Conservation (phyloP, 2,329 filamentous ascomycete genomes). For the Alternaria conjuncta region DNA sequence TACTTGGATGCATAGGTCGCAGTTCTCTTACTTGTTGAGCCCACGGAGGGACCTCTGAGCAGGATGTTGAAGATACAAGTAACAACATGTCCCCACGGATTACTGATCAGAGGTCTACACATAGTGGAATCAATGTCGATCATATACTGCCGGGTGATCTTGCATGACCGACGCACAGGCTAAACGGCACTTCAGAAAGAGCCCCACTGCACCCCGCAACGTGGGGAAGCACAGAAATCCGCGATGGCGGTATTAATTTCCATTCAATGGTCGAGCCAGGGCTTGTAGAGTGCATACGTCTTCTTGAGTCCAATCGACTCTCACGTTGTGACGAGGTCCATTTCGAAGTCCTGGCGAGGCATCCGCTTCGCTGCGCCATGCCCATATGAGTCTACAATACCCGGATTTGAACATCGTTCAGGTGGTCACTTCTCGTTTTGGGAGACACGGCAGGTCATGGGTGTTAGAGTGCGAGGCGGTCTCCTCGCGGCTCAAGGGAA, state of each 20-base stretch:
- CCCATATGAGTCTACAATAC: slow-evolving; percentile 12
- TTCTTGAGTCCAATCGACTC: slow-evolving; percentile 13
- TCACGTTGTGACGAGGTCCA: neutral
- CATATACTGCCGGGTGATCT: slow-evolving; percentile 31
- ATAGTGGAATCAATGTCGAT: slow-evolving; percentile 8
- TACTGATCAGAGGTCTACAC: neutral
- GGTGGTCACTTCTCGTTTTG: slow-evolving; percentile 13
- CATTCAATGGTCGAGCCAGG: slow-evolving; percentile 12
- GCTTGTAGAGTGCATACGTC: slow-evolving; percentile 14
- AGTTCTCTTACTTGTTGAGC: neutral
- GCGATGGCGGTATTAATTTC: slow-evolving; percentile 27
- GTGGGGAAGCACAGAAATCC: slow-evolving; percentile 21
- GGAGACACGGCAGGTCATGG: slow-evolving; percentile 19
- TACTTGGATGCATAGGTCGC: neutral
- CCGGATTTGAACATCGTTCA: slow-evolving; percentile 13
- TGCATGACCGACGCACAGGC: slow-evolving; percentile 28
- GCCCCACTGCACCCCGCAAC: slow-evolving; percentile 40
- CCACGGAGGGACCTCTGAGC: neutral
- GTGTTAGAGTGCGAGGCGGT: slow-evolving; percentile 20
- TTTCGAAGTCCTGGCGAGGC: neutral
- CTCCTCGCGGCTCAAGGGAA: slow-evolving; percentile 37
- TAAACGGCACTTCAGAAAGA: slow-evolving; percentile 35
- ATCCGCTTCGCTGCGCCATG: slow-evolving; percentile 2
- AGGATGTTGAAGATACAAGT: neutral
- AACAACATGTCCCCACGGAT: slow-evolving; percentile 3